These are phyloP conservation scores for Fusarium penzigii DNA, from an alignment of 2,329 filamentous ascomycete species.

Conservation along the genomic window DNA sequence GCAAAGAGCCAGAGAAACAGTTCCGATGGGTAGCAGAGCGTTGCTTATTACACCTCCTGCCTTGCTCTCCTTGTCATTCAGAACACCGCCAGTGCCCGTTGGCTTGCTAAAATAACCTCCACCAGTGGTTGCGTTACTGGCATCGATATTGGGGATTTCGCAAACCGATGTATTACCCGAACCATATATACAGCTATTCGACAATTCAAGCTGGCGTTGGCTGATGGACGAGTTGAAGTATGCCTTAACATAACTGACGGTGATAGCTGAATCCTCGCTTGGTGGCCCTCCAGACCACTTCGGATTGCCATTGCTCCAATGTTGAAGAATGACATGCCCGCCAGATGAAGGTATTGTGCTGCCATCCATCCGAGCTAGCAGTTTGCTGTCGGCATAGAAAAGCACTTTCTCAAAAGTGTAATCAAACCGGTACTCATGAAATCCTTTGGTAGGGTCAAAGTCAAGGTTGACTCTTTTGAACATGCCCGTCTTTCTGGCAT, in stretches of 20 bases:
- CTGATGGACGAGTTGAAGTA: slow-evolving; percentile 73
- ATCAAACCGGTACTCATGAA: slow-evolving; percentile 81
- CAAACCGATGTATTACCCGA: slow-evolving; percentile 22
- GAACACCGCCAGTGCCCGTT: neutral
- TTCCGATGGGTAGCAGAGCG: neutral
- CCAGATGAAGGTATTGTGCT: slow-evolving; percentile 58
- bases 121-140: slow-evolving; percentile 24
- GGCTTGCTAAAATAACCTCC: slow-evolving; percentile 17
- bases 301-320: slow-evolving; percentile 77
- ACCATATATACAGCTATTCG: slow-evolving; percentile 11
- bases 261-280: slow-evolving; percentile 58
- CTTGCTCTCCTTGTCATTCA: neutral
- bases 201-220: slow-evolving; percentile 9
- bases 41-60: neutral
- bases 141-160: slow-evolving; percentile 21
- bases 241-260: slow-evolving; percentile 70
- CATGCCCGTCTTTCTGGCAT: slow-evolving; percentile 60
- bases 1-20: neutral
- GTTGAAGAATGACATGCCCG: slow-evolving; percentile 70
- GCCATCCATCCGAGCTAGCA: slow-evolving; percentile 58
- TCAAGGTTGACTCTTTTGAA: slow-evolving; percentile 60
- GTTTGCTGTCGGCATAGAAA: slow-evolving; percentile 67
- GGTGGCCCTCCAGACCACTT: slow-evolving; percentile 74
- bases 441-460: slow-evolving; percentile 65
- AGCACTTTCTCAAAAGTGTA: slow-evolving; percentile 62